Evolutionary conservation across 2,329 filamentous ascomycete genomes (phyloP), one percentile per base, ranked within the genome.

Genomic region (Colletotrichum sp.): DNA sequence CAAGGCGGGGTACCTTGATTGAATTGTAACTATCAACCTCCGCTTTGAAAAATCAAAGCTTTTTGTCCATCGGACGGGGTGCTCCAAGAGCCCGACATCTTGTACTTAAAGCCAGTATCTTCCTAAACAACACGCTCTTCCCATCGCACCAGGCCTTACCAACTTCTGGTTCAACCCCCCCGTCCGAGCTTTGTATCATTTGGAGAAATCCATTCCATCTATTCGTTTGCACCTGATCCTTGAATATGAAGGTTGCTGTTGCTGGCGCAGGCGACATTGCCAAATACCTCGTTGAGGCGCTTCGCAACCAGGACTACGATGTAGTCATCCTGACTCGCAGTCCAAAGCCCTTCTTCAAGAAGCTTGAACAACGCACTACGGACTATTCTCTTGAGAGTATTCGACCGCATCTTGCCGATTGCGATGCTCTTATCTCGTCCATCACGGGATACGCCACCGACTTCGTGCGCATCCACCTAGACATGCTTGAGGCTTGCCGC

Each of bases 171-270:
- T 48, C 38, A n/a, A n/a, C 6, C 1, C 3, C 18, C 2, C 38
- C 3, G 38, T n/a, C 18, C 18, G 18, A 12, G 9, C 5, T 12
- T 48, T 21, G 4, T 0, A 21, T 2, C 10, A 21, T 21, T 21
- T 12, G 2, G 1, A 48, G 18, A 2, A 21, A 4, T 8, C 3
- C 2, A 9, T 21, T 12, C 0, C 3, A 48, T 48, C 43, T 12
- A 4, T 3, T 48, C 3, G 3, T 21, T 21, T 4, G 0, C 2
- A 48, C 3, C 9, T 0, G 3, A 13, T 2, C 10, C n/a, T 48
- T 48, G 43, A 48, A 48, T 21, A 58, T 58, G 55, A 58, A 28
- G 24, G 55, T 58, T 28, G 55, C 55, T 26, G 55, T 58, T 58
- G 55, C 55, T 28, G 55, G 55, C 26, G 55, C 16, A 16, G 24